These are phyloP conservation scores for Simplicillium aogashimaense DNA, from an alignment of 2,329 filamentous ascomycete genomes.

Conservation along the genomic window DNA sequence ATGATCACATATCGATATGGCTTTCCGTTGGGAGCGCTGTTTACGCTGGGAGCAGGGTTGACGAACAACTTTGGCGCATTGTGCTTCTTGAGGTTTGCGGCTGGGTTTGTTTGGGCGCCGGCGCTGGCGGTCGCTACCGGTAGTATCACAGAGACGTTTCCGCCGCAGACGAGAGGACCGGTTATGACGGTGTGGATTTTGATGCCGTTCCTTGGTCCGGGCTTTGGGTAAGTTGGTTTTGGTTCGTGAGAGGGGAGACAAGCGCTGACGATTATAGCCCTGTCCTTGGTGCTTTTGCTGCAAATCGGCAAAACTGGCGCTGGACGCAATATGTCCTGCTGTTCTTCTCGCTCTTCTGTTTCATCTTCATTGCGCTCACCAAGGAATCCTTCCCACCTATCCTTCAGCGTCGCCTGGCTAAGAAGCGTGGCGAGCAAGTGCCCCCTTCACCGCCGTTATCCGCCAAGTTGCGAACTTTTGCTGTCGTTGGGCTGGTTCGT, in stretches of 20 bases:
- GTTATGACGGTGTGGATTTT: conserved; percentile 36
- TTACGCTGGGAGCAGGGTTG: conserved; percentile 45
- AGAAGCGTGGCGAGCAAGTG: conserved; percentile 20
- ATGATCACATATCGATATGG: conserved; percentile 38
- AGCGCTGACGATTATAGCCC: conserved; percentile 21
- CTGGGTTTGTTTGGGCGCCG: conserved; percentile 40
- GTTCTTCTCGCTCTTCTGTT: conserved; percentile 30
- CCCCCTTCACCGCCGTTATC: conserved; percentile 13
- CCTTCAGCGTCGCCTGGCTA: conserved; percentile 26
- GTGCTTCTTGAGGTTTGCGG: conserved; percentile 45
- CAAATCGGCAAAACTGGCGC: conserved; percentile 35
- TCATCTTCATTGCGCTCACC: conserved; percentile 25
- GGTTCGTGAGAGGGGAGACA: neutral
- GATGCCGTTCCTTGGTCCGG: conserved; percentile 42
- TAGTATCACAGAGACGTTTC: conserved; percentile 38
- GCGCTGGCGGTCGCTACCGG: conserved; percentile 39
- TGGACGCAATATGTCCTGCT: conserved; percentile 43
- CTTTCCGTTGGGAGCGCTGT: conserved; percentile 38
- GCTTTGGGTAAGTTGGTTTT: conserved; percentile 33
- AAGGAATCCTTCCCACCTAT: conserved; percentile 50
- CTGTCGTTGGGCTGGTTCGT: conserved; percentile 33
- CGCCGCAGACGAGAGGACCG: conserved; percentile 27
- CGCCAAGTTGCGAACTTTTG: conserved; percentile 20
- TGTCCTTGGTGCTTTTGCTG: conserved; percentile 37
- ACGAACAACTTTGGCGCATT: conserved; percentile 39